Evolutionary conservation across 805 yeast species (phyloP), one percentile per base, ranked within the genome.

Genomic region (Spathaspora boniae): DNA sequence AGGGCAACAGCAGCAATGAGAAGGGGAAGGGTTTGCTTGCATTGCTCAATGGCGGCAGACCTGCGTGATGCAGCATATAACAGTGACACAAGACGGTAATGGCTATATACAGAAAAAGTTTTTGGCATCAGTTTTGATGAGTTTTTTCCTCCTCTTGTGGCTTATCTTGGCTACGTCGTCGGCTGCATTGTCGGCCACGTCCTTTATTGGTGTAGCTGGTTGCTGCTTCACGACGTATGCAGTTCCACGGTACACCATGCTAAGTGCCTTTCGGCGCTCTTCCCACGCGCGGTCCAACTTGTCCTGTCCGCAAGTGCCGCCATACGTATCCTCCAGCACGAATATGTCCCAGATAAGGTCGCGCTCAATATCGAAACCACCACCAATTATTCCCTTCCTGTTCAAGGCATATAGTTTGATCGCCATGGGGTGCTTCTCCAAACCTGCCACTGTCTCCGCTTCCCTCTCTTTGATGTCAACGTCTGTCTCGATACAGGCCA

Each of bases 21-120:
- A 48, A 45, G 12, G 56, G 56, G n/a, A 42, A 49, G 31, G 50
- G 46, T 16, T 41, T 54, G 19, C 42, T 54, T 22, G 48, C 50
- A 17, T 41, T 54, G 18, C 47, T 54, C 31, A 54, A 52, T 27
- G 38, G 38, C 15, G 39, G 28, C 19, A 20, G 19, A 23, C 32
- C 33, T 7, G 20, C 36, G 19, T n/a, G 31, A 6, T 11, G 31
- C 16, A 17, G 20, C 11, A 34, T 14, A 27, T 26, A 16, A 5
- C 26, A 24, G 11, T 17, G 19, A 11, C 17, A 16, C 9, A 5
- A 4, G 16, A 30, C 15, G n/a, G n/a, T n/a, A n/a, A n/a, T n/a
- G n/a, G 22, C 31, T 39, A 31, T 23, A 33, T 29, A 29, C 29
- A 17, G 27, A 43, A 43, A 29, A 43, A 43, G 3, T 9, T 19